Conservation (phyloP, 83 land plant species). For the Thuja plicata region DNA sequence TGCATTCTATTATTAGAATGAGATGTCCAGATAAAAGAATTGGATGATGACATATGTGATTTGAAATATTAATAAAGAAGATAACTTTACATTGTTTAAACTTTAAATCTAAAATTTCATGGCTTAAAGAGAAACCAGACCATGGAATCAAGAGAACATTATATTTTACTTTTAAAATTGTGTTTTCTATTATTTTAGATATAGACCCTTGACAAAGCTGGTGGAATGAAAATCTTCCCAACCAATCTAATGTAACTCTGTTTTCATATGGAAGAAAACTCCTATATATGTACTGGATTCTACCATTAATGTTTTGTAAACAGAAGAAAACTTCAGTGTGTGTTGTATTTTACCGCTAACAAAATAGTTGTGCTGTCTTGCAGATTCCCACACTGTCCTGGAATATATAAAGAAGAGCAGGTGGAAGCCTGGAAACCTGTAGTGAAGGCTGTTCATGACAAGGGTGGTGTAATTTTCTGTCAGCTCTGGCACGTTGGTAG, state of each 20-base stretch:
- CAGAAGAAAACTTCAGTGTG: background rate
- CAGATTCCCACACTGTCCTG: slow-evolving; percentile 78
- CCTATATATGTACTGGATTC: background rate
- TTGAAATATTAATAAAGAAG: no score
- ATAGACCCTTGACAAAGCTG: background rate
- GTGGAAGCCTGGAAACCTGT: slow-evolving; percentile 77
- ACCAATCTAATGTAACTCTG: background rate
- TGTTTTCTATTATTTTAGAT: background rate
- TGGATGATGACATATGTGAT: no score
- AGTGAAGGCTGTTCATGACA: slow-evolving; percentile 74
- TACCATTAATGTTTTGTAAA: no score
- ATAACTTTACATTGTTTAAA: no score
- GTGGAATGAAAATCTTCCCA: background rate
- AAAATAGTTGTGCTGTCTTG: background rate
- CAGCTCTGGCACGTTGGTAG: slow-evolving; percentile 90
- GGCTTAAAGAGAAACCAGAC: background rate
- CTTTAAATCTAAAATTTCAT: no score
- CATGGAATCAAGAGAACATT: no score
- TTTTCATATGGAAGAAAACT: background rate
- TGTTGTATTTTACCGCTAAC: background rate
- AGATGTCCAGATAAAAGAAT: no score
- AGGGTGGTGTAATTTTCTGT: slow-evolving; percentile 71
- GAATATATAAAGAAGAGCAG: slow-evolving; percentile 69
- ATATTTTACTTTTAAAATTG: no score
- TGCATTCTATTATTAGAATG: no score